Evolutionary conservation across 2,329 filamentous ascomycete genomes (phyloP), one percentile per base, ranked within the genome.

Genomic region (Metarhizium album): DNA sequence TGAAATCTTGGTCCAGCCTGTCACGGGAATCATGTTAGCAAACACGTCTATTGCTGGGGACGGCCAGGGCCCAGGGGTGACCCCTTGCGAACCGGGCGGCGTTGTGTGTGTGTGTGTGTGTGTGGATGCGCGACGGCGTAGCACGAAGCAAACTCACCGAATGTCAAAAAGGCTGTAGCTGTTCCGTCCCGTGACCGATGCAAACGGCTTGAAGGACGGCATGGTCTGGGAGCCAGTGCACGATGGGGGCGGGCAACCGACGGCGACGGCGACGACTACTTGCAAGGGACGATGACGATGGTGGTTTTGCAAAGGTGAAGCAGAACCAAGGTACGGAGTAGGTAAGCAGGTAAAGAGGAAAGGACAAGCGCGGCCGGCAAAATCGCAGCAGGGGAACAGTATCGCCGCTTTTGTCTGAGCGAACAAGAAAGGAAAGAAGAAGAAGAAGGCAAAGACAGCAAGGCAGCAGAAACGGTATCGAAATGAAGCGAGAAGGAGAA

Each of bases 1-100:
- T 80, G 52, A 90, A 86, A 60, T 88, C 83, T 61, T 85, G 84
- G 48, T 90, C 85, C 53, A 90, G 77, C 48, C 87, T 90, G 60
- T 24, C 58, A 29, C 35, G 29, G 27, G 20, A 31, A 43, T 18
- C 20, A 16, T 37, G 22, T 49, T 51, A 48, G 48, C 45, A 18
- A 7, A 20, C 33, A 8, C 5, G 22, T 3, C 37, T 38, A 4
- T 6, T 16, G 37, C 16, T 16, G 22, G 46, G 40, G 45, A 29
- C 11, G 27, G 31, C 18, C 3, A n/a, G n/a, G n/a, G n/a, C n/a
- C n/a, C n/a, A n/a, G n/a, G n/a, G n/a, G n/a, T n/a, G n/a, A n/a
- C n/a, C n/a, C n/a, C n/a, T n/a, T n/a, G n/a, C n/a, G n/a, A n/a
- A n/a, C n/a, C n/a, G n/a, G n/a, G n/a, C n/a, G n/a, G n/a, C n/a